A percentile compares a stretch with the other conserved stretches of the same genome.
Evolutionary conservation across 371 early-diverging fungal genomes (phyloP).

Genomic region (Actinomortierella ambigua): DNA sequence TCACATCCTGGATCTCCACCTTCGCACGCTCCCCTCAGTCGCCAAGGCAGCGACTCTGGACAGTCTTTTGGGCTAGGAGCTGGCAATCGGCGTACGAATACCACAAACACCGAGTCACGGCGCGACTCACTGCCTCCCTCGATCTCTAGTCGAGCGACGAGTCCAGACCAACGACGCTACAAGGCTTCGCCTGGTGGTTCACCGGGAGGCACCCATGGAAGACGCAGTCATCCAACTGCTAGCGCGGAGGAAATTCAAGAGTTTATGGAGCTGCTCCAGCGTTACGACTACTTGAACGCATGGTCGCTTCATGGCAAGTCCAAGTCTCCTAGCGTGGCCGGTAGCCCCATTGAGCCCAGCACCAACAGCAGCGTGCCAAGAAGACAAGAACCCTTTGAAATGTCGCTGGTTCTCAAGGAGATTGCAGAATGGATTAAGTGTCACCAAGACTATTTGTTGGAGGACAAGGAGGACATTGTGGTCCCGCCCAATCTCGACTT

Average conservation of each 20-base stretch:
- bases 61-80: constrained; percentile 4
- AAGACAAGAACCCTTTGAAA: constrained; percentile 38
- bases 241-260: constrained; percentile 33
- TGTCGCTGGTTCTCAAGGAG: constrained; percentile 32
- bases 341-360: constrained; percentile 30
- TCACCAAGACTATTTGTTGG: constrained; percentile 32
- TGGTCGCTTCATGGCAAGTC: constrained; percentile 40
- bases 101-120: constrained; percentile 31
- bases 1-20: constrained; percentile 16
- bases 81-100: constrained; percentile 18
- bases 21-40: constrained; percentile 13
- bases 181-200: too few species aligned
- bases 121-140: constrained; percentile 24
- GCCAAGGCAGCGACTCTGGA: constrained; percentile 24
- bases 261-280: constrained; percentile 33
- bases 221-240: too few species aligned
- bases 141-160: constrained; percentile 23
- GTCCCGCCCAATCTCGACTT: constrained; percentile 34
- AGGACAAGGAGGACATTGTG: constrained; percentile 28
- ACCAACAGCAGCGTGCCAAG: constrained; percentile 16
- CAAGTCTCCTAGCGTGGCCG: constrained; percentile 23
- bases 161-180: constrained; percentile 6
- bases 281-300: constrained; percentile 33
- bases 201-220: too few species aligned
- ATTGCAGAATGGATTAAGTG: constrained; percentile 38